Base-by-base conservation (phyloP, 768 basidiomycete genomes). In the Lentinus brumalis region DNA sequence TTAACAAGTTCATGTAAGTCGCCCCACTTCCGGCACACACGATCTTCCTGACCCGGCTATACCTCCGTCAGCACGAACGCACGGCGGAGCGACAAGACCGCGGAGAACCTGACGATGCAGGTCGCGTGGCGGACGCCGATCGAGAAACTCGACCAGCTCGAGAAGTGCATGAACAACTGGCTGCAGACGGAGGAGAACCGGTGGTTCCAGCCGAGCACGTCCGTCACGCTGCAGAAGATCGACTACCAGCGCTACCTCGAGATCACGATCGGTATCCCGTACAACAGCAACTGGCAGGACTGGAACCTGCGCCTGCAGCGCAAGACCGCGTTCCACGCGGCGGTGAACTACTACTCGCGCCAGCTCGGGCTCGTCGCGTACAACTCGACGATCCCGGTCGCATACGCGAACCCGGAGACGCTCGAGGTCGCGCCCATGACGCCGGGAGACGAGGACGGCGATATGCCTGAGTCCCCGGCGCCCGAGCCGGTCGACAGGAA, bases 291-390 rank as follows among this genome's bases (percentile, higher is more conserved):
- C 57, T 63, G 62, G 62, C 62, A 63, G 66, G 84, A 86, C 71
- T 92, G 89, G 89, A 82, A 83, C 29, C 74, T 87, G 30, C 82
- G 81, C 18, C 77, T 76, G 62, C 73, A 80, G 11, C 83, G 89
- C 50, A 85, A 82, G 69, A 92, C 91, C 0, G 87, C 90, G 3
- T 93, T 93, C 77, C 84, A 91, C 68, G 88, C 88, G 9, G 91
- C 91, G 1, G 86, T 86, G 21, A 84, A 90, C 66, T 81, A 86
- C 66, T 92, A 87, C 71, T 88, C 83, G 67, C 82, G 79, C 56
- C 83, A 89, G 68, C 81, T 92, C 9, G 86, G 83, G 38, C 91
- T 92, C 66, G 76, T 76, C 21, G 85, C 82, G 63, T 78, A 77
- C 73, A 80, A 84, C 66, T 80, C 89, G 2, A 78, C 86, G 15